Percentiles rank a stretch among this genome's conserved stretches.
phyloP scores from a whole-genome alignment of 2,329 filamentous ascomycete genomes.

The Aspergillus tamarii region DNA sequence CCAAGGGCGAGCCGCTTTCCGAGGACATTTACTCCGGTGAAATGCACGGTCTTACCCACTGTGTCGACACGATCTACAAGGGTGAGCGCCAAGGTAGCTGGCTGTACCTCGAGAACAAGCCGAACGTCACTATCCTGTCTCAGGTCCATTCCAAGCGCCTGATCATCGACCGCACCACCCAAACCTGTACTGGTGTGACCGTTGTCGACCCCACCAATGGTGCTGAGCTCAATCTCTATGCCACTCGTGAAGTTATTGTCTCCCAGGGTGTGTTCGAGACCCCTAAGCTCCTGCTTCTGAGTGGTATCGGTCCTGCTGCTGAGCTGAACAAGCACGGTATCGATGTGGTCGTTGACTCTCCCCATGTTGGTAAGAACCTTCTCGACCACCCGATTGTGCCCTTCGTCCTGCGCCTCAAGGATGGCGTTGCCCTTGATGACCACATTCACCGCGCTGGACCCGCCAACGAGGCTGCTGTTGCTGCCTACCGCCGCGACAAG shows the following conservation, averaged over 20 bases:
- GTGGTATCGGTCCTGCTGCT: conserved; percentile 48
- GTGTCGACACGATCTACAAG: conserved; percentile 61
- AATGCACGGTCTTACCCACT: conserved; percentile 58
- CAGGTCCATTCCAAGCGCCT: conserved; percentile 56
- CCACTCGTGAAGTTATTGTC: conserved; percentile 54
- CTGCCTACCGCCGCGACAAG: conserved; percentile 43
- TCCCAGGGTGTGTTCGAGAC: conserved; percentile 56
- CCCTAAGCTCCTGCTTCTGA: conserved; percentile 56
- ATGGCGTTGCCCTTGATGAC: conserved; percentile 46
- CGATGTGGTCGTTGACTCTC: conserved; percentile 35
- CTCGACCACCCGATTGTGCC: conserved; percentile 47
- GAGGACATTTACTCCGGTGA: conserved; percentile 61
- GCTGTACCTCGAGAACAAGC: conserved; percentile 56
- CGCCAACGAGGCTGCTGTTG: conserved; percentile 36
- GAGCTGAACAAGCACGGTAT: conserved; percentile 43
- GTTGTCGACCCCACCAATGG: conserved; percentile 46
- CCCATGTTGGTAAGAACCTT: conserved; percentile 36
- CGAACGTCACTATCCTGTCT: conserved; percentile 58
- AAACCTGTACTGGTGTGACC: conserved; percentile 51
- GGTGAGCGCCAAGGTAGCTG: conserved; percentile 59
- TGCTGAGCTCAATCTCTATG: conserved; percentile 51
- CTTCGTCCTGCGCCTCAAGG: conserved; percentile 47
- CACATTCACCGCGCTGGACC: conserved; percentile 42
- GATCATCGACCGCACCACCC: conserved; percentile 53
- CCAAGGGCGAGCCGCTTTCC: conserved; percentile 54